Evolutionary conservation across 108 stramenopile species (phyloP), one percentile per base, ranked within the genome.

Genomic region (Mediolabrus comicus): DNA sequence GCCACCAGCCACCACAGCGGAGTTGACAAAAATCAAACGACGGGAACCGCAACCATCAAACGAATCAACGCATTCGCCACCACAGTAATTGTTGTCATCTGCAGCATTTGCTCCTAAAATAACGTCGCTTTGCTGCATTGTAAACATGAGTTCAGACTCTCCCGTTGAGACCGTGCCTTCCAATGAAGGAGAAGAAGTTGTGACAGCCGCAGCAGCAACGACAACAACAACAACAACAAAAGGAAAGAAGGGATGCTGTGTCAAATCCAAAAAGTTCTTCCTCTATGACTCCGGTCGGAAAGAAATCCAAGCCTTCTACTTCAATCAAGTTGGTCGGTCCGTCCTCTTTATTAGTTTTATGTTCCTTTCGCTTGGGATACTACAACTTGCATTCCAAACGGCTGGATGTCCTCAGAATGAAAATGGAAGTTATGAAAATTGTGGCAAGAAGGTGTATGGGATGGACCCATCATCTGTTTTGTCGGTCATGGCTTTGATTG

Each of bases 401-500:
- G 70, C 63, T 25, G 63, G 70, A 25, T 71, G 70, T 55, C 70
- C 70, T 2, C 63, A 71, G 52, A 71, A 64, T 66, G 62, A 34
- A 22, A 66, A 71, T 35, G 70, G 70, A 22, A 33, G 64, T 19
- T 71, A 71, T 35, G 12, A 29, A 12, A 65, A 73, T 33, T 76
- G 75, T 35, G 53, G 58, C n/a, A 53, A 65, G n/a, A 53, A 33
- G 14, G 72, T 84, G 3, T 81, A 87, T 52, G 88, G 91, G 51
- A 65, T 67, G 38, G 49, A 69, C 32, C 87, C 90, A 9, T 71
- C 81, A 12, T 68, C 79, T 19, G 65, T 92, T 62, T 46, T 89
- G 30, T 59, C 86, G 22, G 62, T 79, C 33, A 87, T 87, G 69
- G 84, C 81, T 19, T 43, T 60, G 33, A 59, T 79, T 46, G 72